Evolutionary conservation across 176 grass and related monocot genomes (phyloP).

Genomic region (Oryza rufipogon): DNA sequence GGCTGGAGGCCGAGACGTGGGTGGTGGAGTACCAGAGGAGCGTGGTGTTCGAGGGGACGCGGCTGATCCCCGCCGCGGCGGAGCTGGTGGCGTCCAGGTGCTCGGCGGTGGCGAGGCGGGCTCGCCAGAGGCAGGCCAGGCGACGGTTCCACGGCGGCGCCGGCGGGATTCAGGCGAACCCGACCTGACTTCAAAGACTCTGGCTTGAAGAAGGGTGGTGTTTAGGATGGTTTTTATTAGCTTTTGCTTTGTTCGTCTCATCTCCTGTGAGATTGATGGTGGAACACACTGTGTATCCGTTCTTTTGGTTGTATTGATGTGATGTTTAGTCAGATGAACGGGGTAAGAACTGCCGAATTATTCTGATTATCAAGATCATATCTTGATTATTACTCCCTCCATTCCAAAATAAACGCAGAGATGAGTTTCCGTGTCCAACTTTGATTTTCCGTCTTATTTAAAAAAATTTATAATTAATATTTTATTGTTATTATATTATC

Average conservation of each 20-base stretch:
- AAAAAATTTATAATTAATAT: too few species aligned
- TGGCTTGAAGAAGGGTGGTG: not conserved
- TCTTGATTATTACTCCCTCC: not conserved
- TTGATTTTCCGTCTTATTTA: too few species aligned
- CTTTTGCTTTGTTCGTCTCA: conserved; percentile 56
- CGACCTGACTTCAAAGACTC: conserved; percentile 38
- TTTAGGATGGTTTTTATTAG: not conserved
- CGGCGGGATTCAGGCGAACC: conserved; percentile 31
- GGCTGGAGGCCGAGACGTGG: conserved; percentile 72
- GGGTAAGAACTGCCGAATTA: not conserved
- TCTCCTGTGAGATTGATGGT: conserved; percentile 61
- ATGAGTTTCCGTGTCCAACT: too few species aligned
- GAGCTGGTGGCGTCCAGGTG: conserved; percentile 54
- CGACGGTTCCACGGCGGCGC: conserved; percentile 28
- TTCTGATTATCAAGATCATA: conserved; percentile 5
- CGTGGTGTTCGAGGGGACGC: conserved; percentile 64
- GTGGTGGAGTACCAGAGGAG: conserved; percentile 80
- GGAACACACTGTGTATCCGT: not conserved
- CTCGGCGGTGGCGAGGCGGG: conserved; percentile 38
- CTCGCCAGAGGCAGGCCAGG: conserved; percentile 28
- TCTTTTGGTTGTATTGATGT: not conserved
- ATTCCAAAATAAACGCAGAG: too few species aligned
- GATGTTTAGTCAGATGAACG: not conserved
- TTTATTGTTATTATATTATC: too few species aligned
- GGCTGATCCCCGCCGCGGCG: conserved; percentile 56